These are phyloP conservation scores for Gossypium arboreum DNA, from an alignment of 345 rosid species.

Conservation along the genomic window DNA sequence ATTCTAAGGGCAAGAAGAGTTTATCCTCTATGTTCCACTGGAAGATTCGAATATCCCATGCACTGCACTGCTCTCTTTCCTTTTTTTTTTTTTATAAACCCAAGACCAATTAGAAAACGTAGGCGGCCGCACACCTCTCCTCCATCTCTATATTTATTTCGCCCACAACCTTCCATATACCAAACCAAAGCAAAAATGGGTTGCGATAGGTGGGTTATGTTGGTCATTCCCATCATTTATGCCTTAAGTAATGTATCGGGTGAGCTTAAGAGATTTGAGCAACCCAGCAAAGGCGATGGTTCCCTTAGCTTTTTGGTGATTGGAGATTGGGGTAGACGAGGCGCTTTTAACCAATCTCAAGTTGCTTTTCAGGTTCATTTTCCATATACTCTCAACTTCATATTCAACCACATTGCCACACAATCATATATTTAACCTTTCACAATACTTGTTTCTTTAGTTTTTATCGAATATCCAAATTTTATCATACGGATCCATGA, in stretches of 20 bases:
- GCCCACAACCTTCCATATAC: background rate
- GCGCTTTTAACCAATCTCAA: conserved; percentile 60
- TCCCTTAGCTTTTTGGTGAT: conserved; percentile 22
- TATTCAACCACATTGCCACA: background rate
- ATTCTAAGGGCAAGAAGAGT: background rate
- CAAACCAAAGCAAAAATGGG: background rate
- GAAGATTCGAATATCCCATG: background rate
- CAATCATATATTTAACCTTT: background rate
- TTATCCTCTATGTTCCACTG: background rate
- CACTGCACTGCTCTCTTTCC: background rate
- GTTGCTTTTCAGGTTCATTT: conserved; percentile 59
- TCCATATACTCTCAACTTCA: background rate
- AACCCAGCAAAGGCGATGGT: conserved; percentile 44
- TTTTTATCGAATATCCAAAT: no score
- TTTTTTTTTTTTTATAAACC: background rate
- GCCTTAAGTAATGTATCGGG: conserved; percentile 20
- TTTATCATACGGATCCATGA: background rate
- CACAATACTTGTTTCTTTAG: no score
- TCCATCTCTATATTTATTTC: background rate
- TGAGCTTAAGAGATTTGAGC: conserved; percentile 54
- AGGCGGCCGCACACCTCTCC: background rate
- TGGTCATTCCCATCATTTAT: background rate
- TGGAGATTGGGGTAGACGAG: conserved; percentile 89
- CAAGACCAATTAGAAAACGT: background rate
- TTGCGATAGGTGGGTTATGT: background rate